Base-by-base conservation (phyloP, 73 alveolate genomes). In the Breviolum minutum region DNA sequence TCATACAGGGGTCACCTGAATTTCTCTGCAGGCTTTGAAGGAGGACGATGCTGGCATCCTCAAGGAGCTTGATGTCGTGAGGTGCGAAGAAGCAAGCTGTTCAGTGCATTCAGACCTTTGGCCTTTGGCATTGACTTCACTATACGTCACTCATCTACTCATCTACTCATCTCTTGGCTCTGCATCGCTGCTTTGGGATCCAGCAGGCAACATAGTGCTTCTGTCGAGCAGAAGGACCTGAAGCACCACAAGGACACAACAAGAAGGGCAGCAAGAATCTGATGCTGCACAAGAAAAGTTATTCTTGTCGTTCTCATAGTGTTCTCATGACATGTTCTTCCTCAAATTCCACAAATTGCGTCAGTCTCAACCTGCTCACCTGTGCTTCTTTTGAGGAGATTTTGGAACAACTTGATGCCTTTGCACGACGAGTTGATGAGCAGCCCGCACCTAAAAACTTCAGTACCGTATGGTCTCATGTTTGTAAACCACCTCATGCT, bases 41-140 rank as follows among this genome's bases (percentile, higher is more conserved):
- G 79, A 91, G 76, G 97, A 91, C 63, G 97, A 91, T 26, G 97
- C 97, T 26, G 97, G 40, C 97, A 91, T 91, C 88, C 97, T 91
- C 73, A 77, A 79, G 32, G 97, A 91, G 20, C 76, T 91, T 7
- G 97, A 91, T 16, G 77, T 70, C 40, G 97, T 91, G 76, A 91
- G 97, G 97, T 88, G 22, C 20, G 76, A 6, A 19, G 54, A 3
- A 40, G 54, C 54, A 73, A 26, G 19, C 60, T 14, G 30, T 14
- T 22, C 16, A 77, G 24, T 29, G 26, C 19, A 74, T 61, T 30
- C 89, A 32, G 19, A 20, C 68, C 24, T 26, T 26, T 7, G 11
- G 27, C 68, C 24, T 26, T 26, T 7, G 11, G 27, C 11, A 80
- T 40, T 32, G 20, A 16, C 89, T 27, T 9, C 17, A 22, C n/a